A percentile compares a stretch with the other conserved stretches of the same genome.
phyloP scores from a whole-genome alignment of 305 asterid genomes.

The Salvia sclarea region DNA sequence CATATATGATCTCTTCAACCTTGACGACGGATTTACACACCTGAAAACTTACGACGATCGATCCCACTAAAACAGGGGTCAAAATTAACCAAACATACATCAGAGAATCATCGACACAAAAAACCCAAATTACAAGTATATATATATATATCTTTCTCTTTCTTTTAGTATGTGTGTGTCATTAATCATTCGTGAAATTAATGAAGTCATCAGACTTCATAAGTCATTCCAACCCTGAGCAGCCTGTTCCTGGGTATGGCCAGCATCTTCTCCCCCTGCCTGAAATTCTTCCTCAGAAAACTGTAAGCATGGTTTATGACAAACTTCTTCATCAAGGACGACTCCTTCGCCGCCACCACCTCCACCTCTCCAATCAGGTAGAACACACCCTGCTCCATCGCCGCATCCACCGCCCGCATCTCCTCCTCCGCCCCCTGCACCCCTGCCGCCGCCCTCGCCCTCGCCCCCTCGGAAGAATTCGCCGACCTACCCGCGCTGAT shows the following conservation, averaged over 20 bases:
- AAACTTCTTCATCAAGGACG: constrained; percentile 56
- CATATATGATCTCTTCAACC: not conserved
- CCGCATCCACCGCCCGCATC: constrained; percentile 45
- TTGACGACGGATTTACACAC: not conserved
- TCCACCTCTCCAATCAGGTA: constrained; percentile 75
- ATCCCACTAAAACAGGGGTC: not conserved
- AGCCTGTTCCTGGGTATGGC: constrained; percentile 70
- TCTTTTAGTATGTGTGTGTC: not conserved
- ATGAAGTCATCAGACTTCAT: constrained; percentile 41
- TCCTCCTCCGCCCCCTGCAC: constrained; percentile 36
- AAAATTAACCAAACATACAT: not conserved
- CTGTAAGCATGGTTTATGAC: constrained; percentile 57
- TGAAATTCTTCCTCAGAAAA: constrained; percentile 69
- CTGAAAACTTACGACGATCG: not conserved
- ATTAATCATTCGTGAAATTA: not conserved
- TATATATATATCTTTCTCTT: no score
- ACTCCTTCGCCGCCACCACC: constrained; percentile 62
- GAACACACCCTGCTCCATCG: constrained; percentile 57
- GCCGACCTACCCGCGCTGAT: constrained; percentile 23
- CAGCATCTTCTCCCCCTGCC: constrained; percentile 61
- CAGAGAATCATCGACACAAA: not conserved
- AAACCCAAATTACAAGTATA: not conserved
- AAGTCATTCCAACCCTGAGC: constrained; percentile 78
- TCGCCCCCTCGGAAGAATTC: constrained; percentile 13
- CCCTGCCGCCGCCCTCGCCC: not conserved